Evolutionary conservation across 1,284 basidiomycete genomes (phyloP), one percentile per base, ranked within the genome.

Genomic region (Pseudozyma hubeiensis): DNA sequence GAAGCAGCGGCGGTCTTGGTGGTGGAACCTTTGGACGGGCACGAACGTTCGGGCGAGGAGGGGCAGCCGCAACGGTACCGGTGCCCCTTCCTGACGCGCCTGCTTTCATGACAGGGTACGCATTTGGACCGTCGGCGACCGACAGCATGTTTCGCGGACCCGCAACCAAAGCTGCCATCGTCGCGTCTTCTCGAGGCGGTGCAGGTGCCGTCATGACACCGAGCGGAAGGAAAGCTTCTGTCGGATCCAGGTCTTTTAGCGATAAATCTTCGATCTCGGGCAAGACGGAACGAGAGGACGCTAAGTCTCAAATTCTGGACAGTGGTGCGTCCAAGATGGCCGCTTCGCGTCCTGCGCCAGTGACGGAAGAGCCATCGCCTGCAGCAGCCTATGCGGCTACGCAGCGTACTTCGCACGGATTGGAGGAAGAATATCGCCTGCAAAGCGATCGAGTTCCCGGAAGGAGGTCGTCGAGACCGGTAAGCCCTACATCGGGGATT

Each of bases 351-450:
- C n/a, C 30, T 13, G 16, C 11, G n/a, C 24, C 43, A 17, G 43
- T 34, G 11, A 16, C 41, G 48, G 49, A 44, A 33, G 57, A 49
- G 24, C 34, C 59, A 2, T 56, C 61, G 17, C 50, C 67, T 1
- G 67, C 67, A 11, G 66, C 66, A 8, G 61, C 53, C 9, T 69
- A 69, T 13, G 66, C 61, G 2, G 66, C 61, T 4, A 60, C 53
- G 7, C 56, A 60, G 35, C 41, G 66, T 1, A 40, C 50, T 0
- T 60, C 66, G 31, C 57, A 69, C 34, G 61, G 66, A 2, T n/a
- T 69, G 19, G 66, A 70, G 31, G 57, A 64, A 5, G 61, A 64
- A 30, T 29, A 46, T 37, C 41, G 41, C 0, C 17, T 63, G 39
- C 44, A 51, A 7, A 24, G 40, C 9, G 43, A n/a, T 4, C 37